Percentiles rank a stretch among this genome's conserved stretches.
phyloP scores from a whole-genome alignment of 768 basidiomycete species.

The Lactifluus pinguis region DNA sequence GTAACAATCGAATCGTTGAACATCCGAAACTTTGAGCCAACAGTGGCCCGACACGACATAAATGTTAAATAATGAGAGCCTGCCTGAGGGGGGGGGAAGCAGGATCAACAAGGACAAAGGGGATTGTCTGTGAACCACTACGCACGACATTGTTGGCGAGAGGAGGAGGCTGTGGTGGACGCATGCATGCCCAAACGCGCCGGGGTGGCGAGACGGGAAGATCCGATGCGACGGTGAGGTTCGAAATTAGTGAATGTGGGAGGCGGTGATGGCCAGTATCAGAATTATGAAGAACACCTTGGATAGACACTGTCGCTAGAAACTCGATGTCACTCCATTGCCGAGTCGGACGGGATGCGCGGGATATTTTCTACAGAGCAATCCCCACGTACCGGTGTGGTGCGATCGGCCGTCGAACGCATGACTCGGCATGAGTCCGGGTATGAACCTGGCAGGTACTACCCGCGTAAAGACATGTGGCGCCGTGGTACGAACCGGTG shows the following conservation, averaged over 20 bases:
- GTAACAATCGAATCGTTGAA: no score
- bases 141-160: no score
- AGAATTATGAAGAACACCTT: constrained; percentile 7
- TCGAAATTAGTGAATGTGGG: not conserved
- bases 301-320: constrained; percentile 13
- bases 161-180: not conserved
- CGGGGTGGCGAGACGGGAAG: constrained; percentile 17
- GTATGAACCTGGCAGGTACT: constrained; percentile 1
- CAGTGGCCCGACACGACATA: no score
- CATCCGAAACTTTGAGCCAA: no score
- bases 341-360: constrained; percentile 13
- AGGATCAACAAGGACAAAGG: no score
- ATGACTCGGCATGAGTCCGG: no score
- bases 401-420: constrained; percentile 16
- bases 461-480: constrained; percentile 12
- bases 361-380: not conserved
- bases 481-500: constrained; percentile 10
- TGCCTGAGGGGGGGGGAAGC: no score
- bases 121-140: no score
- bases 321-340: constrained; percentile 7
- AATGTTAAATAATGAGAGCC: no score
- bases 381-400: not conserved
- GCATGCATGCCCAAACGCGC: constrained; percentile 9
- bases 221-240: constrained; percentile 1
- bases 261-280: not conserved